Conservation (phyloP, 2,329 filamentous ascomycete species). For the Alternaria sp. region DNA sequence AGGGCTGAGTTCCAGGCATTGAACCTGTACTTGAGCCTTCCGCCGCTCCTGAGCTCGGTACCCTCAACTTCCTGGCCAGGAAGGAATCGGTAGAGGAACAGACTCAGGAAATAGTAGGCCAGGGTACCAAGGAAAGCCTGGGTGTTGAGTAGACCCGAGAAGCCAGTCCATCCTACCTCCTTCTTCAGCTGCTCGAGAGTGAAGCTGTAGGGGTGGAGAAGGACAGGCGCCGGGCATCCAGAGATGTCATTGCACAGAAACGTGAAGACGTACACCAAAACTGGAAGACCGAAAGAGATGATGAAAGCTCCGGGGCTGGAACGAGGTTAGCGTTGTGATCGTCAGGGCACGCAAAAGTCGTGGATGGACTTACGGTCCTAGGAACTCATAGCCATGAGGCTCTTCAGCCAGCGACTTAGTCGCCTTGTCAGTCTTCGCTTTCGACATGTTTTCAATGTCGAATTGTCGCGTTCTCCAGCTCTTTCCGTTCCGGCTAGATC, state of each 20-base stretch:
- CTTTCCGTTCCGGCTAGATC: conserved; percentile 2
- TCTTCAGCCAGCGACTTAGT: conserved; percentile 27
- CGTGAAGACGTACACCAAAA: conserved; percentile 77
- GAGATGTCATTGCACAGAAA: conserved; percentile 93
- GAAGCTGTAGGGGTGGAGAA: conserved; percentile 74
- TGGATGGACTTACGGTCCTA: conserved; percentile 46
- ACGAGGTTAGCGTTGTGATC: conserved; percentile 17
- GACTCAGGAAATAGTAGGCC: conserved; percentile 78
- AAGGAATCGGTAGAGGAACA: conserved; percentile 76
- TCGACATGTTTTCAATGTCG: conserved; percentile 28
- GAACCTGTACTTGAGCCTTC: conserved; percentile 80
- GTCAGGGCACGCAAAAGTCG: neutral
- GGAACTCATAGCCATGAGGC: conserved; percentile 49
- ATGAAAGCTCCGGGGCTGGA: conserved; percentile 74
- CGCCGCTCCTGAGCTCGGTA: conserved; percentile 71
- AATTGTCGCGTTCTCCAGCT: conserved; percentile 4
- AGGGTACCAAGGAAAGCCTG: conserved; percentile 72
- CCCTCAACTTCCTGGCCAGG: conserved; percentile 77
- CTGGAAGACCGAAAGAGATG: conserved; percentile 80
- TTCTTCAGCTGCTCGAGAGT: conserved; percentile 74
- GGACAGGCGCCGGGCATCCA: conserved; percentile 85
- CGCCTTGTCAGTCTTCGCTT: conserved; percentile 23
- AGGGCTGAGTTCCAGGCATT: conserved; percentile 77
- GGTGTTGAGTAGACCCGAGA: conserved; percentile 73
- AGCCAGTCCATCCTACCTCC: conserved; percentile 84